Conservation (phyloP, 2,329 filamentous ascomycete genomes). For the Emmonsia crescens region DNA sequence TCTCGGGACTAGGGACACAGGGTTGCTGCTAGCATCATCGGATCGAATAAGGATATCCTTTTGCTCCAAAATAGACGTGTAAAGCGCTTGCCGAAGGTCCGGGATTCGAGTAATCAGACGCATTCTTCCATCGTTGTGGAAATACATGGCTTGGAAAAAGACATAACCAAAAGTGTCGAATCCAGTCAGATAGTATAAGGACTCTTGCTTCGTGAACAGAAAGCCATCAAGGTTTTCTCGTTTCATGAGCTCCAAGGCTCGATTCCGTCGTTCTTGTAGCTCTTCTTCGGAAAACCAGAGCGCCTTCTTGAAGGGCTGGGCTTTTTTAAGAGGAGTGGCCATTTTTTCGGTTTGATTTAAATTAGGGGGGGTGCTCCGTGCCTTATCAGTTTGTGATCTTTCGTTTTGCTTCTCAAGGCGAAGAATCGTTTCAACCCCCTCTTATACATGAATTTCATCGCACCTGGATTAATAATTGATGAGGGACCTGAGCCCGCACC, state of each 20-base stretch:
- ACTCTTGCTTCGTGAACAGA: slow-evolving; percentile 27
- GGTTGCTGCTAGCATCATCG: slow-evolving; percentile 21
- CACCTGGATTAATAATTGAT: neutral
- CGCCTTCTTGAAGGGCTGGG: slow-evolving; percentile 21
- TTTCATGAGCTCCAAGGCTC: slow-evolving; percentile 20
- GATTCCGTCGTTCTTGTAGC: slow-evolving; percentile 17
- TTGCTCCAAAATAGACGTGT: slow-evolving; percentile 23
- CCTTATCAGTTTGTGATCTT: neutral
- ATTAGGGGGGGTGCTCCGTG: neutral
- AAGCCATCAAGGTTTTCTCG: slow-evolving; percentile 26
- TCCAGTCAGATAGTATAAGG: slow-evolving; percentile 23
- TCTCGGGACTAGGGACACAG: slow-evolving; percentile 21
- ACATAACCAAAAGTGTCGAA: slow-evolving; percentile 29
- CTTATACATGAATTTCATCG: neutral
- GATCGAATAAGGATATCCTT: slow-evolving; percentile 22
- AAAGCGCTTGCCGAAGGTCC: slow-evolving; percentile 25
- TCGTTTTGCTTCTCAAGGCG: neutral
- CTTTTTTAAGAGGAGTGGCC: slow-evolving; percentile 10
- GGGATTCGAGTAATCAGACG: slow-evolving; percentile 21
- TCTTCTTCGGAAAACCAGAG: slow-evolving; percentile 21
- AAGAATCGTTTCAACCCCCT: neutral
- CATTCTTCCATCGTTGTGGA: slow-evolving; percentile 25
- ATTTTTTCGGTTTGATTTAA: slow-evolving; percentile 1
- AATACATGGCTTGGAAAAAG: slow-evolving; percentile 30
- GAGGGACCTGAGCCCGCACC: neutral